Percentiles rank a stretch among this genome's conserved stretches.
Conservation (phyloP, 441 rosid species). For the Adansonia grandidieri region DNA sequence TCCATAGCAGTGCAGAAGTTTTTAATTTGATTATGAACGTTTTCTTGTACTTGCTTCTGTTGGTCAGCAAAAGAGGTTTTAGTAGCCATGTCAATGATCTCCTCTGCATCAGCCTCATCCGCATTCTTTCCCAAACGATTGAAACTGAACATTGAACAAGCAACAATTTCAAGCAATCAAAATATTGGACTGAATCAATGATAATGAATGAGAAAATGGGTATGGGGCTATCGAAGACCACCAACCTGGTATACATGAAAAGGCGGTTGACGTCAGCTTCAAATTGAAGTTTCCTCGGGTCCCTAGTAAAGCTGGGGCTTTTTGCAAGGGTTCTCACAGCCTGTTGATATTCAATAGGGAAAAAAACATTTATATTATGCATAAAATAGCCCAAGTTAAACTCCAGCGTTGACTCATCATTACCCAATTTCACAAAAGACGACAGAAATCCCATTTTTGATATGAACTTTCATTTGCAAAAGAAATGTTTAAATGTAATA, state of each 20-base stretch:
- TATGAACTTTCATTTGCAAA: neutral
- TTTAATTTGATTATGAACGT: slow-evolving; percentile 64
- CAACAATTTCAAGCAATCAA: neutral
- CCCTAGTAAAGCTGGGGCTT: slow-evolving; percentile 66
- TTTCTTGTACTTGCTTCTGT: slow-evolving; percentile 80
- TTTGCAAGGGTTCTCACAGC: slow-evolving; percentile 69
- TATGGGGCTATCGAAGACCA: neutral
- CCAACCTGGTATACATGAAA: slow-evolving; percentile 76
- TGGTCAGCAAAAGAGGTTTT: slow-evolving; percentile 75
- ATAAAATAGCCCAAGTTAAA: neutral
- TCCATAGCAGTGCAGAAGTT: slow-evolving; percentile 64
- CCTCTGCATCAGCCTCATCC: slow-evolving; percentile 76
- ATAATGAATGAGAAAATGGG: neutral
- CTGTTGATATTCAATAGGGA: slow-evolving; percentile 39
- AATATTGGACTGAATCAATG: neutral
- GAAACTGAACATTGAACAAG: slow-evolving; percentile 47
- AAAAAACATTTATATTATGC: neutral
- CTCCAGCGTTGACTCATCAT: neutral
- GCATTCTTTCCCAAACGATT: slow-evolving; percentile 75
- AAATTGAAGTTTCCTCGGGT: slow-evolving; percentile 73
- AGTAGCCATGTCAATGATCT: slow-evolving; percentile 77
- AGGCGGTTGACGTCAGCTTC: slow-evolving; percentile 80
- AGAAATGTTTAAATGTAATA: neutral
- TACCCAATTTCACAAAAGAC: neutral
- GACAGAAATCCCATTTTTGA: neutral